Conservation (phyloP, 148 eudicot genomes). For the Arctostaphylos glauca region DNA sequence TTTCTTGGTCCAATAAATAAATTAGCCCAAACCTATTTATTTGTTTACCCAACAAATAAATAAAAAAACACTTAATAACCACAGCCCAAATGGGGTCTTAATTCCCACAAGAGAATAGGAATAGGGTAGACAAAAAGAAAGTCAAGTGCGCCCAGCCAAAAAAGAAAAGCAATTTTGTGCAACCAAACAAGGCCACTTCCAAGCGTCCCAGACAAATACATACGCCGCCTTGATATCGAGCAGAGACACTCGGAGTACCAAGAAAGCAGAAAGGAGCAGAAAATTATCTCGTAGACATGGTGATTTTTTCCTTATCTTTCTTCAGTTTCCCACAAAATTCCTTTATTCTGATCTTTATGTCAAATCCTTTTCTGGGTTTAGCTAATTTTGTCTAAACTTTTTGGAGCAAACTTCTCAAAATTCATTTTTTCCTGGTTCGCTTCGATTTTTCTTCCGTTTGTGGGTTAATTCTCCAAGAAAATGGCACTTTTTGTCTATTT, state of each 20-base stretch:
- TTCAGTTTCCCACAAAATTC: neutral
- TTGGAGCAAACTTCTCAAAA: neutral
- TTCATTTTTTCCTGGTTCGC: neutral
- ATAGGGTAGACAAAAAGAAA: too few relatives aligned
- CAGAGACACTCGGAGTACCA: neutral
- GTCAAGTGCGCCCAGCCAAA: too few relatives aligned
- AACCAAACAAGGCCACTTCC: neutral
- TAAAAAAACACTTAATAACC: too few relatives aligned
- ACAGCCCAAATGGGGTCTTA: too few relatives aligned
- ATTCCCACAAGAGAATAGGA: neutral
- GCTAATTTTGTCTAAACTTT: neutral
- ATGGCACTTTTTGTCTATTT: neutral
- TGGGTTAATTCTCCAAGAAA: neutral
- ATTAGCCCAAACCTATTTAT: too few relatives aligned
- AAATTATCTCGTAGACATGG: neutral
- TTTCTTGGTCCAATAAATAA: too few relatives aligned
- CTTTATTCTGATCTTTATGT: neutral
- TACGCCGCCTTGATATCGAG: neutral
- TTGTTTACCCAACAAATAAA: too few relatives aligned
- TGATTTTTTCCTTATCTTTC: constrained; percentile 1
- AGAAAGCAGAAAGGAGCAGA: constrained; percentile 2
- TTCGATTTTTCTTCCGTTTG: neutral
- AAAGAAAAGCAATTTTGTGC: neutral
- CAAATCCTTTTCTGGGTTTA: neutral
- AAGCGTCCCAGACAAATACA: neutral